Conservation (phyloP, 2,329 filamentous ascomycete genomes). For the Aquanectria penicillioides region DNA sequence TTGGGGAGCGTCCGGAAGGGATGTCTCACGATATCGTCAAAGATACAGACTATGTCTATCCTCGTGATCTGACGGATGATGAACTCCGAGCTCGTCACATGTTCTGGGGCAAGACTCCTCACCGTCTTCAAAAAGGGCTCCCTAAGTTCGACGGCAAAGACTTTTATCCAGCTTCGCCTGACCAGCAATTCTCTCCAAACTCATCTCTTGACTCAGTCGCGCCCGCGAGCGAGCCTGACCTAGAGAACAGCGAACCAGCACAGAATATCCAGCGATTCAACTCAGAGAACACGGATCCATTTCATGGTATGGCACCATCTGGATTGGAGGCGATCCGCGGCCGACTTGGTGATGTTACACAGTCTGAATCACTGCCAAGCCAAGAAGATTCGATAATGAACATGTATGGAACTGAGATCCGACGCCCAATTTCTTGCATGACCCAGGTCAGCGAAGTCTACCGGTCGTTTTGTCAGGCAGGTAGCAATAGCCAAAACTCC, state of each 20-base stretch:
- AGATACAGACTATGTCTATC: conserved; percentile 63
- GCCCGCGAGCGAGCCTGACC: not conserved
- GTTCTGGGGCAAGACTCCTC: conserved; percentile 69
- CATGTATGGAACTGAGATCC: conserved; percentile 32
- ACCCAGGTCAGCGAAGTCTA: conserved; percentile 39
- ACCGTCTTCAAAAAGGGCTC: conserved; percentile 60
- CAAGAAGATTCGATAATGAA: conserved; percentile 33
- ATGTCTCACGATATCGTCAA: conserved; percentile 53
- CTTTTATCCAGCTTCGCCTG: conserved; percentile 68
- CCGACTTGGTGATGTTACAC: conserved; percentile 42
- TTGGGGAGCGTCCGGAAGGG: conserved; percentile 61
- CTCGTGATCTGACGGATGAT: conserved; percentile 65
- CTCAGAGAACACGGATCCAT: conserved; percentile 26
- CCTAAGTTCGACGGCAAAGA: conserved; percentile 74
- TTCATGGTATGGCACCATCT: conserved; percentile 25
- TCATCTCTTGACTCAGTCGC: conserved; percentile 4
- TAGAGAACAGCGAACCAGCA: not conserved
- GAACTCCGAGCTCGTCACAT: conserved; percentile 68
- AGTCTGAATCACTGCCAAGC: conserved; percentile 46
- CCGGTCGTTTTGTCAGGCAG: conserved; percentile 42
- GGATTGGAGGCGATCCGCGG: conserved; percentile 31
- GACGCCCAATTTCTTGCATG: conserved; percentile 36
- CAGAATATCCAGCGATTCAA: not conserved
- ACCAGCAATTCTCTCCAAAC: conserved; percentile 46
- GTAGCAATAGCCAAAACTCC: conserved; percentile 14